phyloP scores from a whole-genome alignment of 257 asterid genomes.

The Eucommia ulmoides region DNA sequence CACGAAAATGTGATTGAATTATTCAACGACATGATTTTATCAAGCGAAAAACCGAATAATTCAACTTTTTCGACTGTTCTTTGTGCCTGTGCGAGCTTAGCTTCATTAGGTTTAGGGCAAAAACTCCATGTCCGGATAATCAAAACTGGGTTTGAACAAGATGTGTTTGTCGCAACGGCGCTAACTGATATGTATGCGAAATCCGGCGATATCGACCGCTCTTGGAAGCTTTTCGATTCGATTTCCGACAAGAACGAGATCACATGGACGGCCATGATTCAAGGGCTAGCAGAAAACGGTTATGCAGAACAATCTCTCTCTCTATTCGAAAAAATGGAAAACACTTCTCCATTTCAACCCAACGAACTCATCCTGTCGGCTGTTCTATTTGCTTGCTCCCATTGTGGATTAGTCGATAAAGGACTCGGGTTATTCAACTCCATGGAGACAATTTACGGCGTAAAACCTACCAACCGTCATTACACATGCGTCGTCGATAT shows the following conservation, averaged over 20 bases:
- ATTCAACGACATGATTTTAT: slow-evolving; percentile 44
- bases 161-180: slow-evolving; percentile 56
- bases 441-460: slow-evolving; percentile 50
- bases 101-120: slow-evolving; percentile 52
- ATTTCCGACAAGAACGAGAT: slow-evolving; percentile 44
- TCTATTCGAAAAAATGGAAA: slow-evolving; percentile 43
- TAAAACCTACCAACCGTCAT: slow-evolving; percentile 45
- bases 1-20: slow-evolving; percentile 32
- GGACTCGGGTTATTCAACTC: slow-evolving; percentile 52
- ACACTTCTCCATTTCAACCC: slow-evolving; percentile 22
- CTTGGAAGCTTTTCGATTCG: slow-evolving; percentile 31
- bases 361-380: slow-evolving; percentile 50
- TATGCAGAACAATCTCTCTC: slow-evolving; percentile 49
- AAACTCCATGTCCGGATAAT: slow-evolving; percentile 45
- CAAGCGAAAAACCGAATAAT: slow-evolving; percentile 48
- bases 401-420: slow-evolving; percentile 59
- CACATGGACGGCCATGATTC: slow-evolving; percentile 82
- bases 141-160: slow-evolving; percentile 48
- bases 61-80: slow-evolving; percentile 66
- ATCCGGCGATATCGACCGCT: slow-evolving; percentile 50
- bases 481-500: slow-evolving; percentile 57
- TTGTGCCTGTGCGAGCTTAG: slow-evolving; percentile 59
- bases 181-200: slow-evolving; percentile 73
- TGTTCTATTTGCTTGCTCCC: slow-evolving; percentile 70
- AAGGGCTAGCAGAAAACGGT: slow-evolving; percentile 79